Conservation (phyloP, 257 asterid species). For the Solanum lycopersicoides region DNA sequence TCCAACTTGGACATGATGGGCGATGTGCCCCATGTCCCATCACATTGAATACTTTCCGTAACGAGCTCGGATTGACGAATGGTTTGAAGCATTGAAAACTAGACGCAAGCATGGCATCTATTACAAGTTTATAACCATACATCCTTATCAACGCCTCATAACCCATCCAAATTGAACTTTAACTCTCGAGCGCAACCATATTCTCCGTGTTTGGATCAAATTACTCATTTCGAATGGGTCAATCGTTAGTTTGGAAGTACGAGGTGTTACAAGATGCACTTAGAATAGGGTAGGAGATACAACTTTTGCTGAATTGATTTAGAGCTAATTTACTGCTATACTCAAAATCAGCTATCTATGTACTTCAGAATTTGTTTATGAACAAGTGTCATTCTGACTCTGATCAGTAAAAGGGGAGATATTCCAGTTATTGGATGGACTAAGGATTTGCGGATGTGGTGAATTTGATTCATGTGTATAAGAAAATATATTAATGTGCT, state of each 20-base stretch:
- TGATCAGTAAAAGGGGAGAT: not conserved
- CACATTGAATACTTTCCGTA: not conserved
- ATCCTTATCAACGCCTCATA: not conserved
- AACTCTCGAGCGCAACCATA: not conserved
- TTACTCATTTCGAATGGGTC: not conserved
- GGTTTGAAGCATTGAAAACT: not conserved
- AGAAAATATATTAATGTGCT: not conserved
- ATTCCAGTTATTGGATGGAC: not conserved
- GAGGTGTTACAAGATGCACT: not conserved
- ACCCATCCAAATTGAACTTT: not conserved
- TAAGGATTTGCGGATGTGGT: not conserved
- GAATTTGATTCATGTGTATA: not conserved
- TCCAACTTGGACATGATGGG: not conserved
- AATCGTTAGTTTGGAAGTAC: not conserved
- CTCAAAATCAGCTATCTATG: not conserved
- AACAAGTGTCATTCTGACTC: not conserved
- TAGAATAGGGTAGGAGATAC: not conserved
- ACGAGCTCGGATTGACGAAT: not conserved
- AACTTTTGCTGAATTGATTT: not conserved
- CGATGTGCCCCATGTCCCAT: not conserved
- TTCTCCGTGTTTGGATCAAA: not conserved
- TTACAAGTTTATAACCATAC: not conserved
- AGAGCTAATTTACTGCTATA: not conserved
- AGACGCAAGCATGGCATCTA: not conserved
- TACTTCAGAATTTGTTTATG: not conserved